Conservation (phyloP, 2,329 filamentous ascomycete species). For the Ceratocystiopsis brevicomis region DNA sequence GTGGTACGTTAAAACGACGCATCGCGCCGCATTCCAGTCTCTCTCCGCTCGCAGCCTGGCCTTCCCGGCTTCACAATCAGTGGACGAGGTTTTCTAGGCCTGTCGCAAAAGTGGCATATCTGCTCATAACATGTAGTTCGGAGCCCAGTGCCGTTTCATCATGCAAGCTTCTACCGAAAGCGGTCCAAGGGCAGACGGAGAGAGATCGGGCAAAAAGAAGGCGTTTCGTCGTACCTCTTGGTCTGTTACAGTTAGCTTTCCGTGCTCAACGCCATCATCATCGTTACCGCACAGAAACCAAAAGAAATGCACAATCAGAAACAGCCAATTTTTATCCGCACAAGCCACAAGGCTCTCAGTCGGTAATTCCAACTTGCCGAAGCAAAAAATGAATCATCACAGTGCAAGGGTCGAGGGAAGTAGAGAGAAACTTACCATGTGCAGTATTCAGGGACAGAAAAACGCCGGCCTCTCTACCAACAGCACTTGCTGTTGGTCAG, state of each 20-base stretch:
- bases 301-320: slow-evolving; percentile 36
- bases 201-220: background rate
- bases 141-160: slow-evolving; percentile 98
- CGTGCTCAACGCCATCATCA: too few species aligned
- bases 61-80: slow-evolving; percentile 35
- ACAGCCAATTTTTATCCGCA: slow-evolving; percentile 79
- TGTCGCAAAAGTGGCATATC: slow-evolving; percentile 83
- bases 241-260: too few species aligned
- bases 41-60: background rate
- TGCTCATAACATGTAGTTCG: slow-evolving; percentile 53
- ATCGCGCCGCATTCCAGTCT: background rate
- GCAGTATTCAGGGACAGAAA: too few species aligned
- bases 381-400: slow-evolving; percentile 50
- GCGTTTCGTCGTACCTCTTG: background rate
- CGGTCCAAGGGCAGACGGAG: background rate
- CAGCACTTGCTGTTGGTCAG: background rate
- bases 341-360: slow-evolving; percentile 40
- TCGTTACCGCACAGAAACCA: background rate
- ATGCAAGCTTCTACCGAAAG: slow-evolving; percentile 22
- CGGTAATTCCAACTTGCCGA: slow-evolving; percentile 89
- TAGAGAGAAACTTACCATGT: slow-evolving; percentile 4
- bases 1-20: too few species aligned
- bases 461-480: background rate
- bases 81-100: slow-evolving; percentile 99
- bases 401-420: slow-evolving; percentile 4